These are phyloP conservation scores for Debaryomyces fabryi DNA, from an alignment of 1,139 yeast species.

Conservation along the genomic window DNA sequence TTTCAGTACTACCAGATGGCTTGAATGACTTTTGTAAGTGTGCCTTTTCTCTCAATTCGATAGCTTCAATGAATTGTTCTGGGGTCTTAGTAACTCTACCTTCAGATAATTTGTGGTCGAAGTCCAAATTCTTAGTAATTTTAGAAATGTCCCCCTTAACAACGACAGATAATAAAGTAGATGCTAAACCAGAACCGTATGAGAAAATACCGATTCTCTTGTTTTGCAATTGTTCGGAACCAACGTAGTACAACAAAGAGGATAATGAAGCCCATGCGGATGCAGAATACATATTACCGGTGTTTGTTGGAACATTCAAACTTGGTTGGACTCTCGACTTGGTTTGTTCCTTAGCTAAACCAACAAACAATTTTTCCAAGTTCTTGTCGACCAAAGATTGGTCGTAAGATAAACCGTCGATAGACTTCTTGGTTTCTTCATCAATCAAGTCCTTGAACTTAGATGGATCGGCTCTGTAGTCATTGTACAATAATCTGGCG, in stretches of 20 bases:
- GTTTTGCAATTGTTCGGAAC: constrained; percentile 70
- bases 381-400: constrained; percentile 76
- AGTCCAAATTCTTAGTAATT: constrained; percentile 66
- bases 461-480: constrained; percentile 70
- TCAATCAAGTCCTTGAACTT: constrained; percentile 53
- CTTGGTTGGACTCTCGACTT: constrained; percentile 79
- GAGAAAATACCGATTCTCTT: constrained; percentile 94
- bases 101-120: constrained; percentile 65
- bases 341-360: constrained; percentile 71
- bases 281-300: constrained; percentile 98
- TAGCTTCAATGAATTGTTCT: constrained; percentile 76
- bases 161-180: constrained; percentile 79
- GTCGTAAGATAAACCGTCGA: constrained; percentile 70
- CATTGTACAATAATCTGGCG: constrained; percentile 91
- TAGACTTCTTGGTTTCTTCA: constrained; percentile 56
- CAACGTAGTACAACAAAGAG: constrained; percentile 76
- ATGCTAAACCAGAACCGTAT: constrained; percentile 97
- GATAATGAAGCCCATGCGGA: constrained; percentile 88
- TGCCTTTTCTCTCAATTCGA: constrained; percentile 84
- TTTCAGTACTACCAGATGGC: constrained; percentile 79
- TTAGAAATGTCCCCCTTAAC: constrained; percentile 80
- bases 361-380: constrained; percentile 84
- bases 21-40: constrained; percentile 77
- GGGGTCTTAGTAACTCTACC: constrained; percentile 74
- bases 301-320: constrained; percentile 87